Percentiles rank a stretch among this genome's conserved stretches.
phyloP scores from a whole-genome alignment of 495 filamentous ascomycete species.

The Pyrenopolyporus hunteri region DNA sequence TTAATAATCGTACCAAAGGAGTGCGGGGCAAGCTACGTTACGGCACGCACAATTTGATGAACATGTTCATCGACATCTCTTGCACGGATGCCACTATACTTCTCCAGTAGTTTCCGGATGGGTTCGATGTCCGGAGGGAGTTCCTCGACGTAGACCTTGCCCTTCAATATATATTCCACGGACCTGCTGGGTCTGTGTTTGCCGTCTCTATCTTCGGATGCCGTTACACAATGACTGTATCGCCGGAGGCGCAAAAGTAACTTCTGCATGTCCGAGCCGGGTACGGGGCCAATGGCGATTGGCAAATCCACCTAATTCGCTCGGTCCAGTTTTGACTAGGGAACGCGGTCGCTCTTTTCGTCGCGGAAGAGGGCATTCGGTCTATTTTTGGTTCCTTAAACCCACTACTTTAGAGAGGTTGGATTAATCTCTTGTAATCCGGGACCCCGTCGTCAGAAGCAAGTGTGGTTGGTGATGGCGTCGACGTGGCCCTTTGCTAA shows the following conservation, averaged over 20 bases:
- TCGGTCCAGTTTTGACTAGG: neutral
- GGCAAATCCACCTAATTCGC: neutral
- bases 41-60: conserved; percentile 49
- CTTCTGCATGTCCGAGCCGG: conserved; percentile 14
- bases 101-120: conserved; percentile 48
- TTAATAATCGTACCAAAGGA: neutral
- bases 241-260: conserved; percentile 16
- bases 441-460: too few relatives aligned
- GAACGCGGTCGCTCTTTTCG: neutral
- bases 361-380: neutral
- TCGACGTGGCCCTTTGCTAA: neutral
- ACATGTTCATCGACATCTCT: conserved; percentile 56
- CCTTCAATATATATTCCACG: conserved; percentile 15
- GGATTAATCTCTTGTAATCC: too few relatives aligned
- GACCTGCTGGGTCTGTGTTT: conserved; percentile 21
- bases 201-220: neutral
- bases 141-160: conserved; percentile 33
- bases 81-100: conserved; percentile 55
- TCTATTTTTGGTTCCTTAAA: neutral
- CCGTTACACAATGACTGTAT: conserved; percentile 22
- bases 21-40: neutral
- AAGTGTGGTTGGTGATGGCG: neutral
- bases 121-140: conserved; percentile 41
- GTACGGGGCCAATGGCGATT: neutral
- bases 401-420: too few relatives aligned